Evolutionary conservation across 208 protist species (phyloP), one percentile per base, ranked within the genome.

Genomic region (Trypanosoma vivax): DNA sequence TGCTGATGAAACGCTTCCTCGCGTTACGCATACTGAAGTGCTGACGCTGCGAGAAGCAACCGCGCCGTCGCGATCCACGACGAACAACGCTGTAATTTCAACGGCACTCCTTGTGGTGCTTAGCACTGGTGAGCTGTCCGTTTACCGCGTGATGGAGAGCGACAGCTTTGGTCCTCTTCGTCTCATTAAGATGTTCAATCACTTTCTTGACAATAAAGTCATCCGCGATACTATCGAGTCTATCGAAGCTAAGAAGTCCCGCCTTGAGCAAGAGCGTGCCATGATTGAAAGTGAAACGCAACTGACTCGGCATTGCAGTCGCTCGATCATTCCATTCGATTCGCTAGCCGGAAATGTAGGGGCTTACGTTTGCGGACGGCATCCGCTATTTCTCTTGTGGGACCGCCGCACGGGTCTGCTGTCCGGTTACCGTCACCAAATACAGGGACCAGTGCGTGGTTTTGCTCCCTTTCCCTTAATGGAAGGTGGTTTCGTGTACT

Each of bases 321-420:
- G 70, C 19, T 80, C 80, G 4, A 66, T 94, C 19, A 43, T 90
- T 14, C 31, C 70, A 14, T 89, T 94, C 45, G 23, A 50, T 21
- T 46, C 38, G 16, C 52, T 90, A 7, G 52, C 58, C 54, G 77
- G 77, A 3, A 45, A 80, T 55, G 19, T 49, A 23, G 88, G 88
- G 24, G 50, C 83, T 7, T 91, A 91, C 62, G 82, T 90, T n/a
- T 94, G 88, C 42, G 88, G 88, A 3, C 73, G 88, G 47, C 68
- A 85, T 25, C 83, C 88, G 0, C 57, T 88, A n/a, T 94, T 94
- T 55, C 64, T 91, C 16, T 35, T 90, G 14, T 83, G 70, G 63
- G 63, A 88, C 48, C 13, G 24, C 5, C 40, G 46, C n/a, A 79
- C 46, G 3, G 70, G 78, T 28, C 60, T 72, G 43, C 78, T 91